Base-by-base conservation (phyloP, 352 stramenopile species). In the Phytophthora ramorum region DNA sequence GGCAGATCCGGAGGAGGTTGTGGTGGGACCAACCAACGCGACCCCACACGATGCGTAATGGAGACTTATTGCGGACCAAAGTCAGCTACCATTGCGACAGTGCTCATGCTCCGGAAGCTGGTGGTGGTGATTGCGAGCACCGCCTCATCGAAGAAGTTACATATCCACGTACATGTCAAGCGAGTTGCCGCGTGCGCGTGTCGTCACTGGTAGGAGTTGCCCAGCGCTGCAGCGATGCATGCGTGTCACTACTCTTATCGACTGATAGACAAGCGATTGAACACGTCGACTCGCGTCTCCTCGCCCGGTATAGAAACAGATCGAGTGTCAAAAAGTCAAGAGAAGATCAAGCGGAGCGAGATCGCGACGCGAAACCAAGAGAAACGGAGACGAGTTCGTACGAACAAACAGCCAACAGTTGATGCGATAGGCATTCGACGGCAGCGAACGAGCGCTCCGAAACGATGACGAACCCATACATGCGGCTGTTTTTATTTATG, bases 1-100 rank as follows among this genome's bases (percentile, higher is more conserved):
- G 34, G 38, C 85, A 47, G 83, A 93, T 32, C 68, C 81, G 7
- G 83, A 91, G 30, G 81, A 91, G 30, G 75, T 92, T 41, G 63
- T 81, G 43, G 78, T 89, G 28, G 79, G 84, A 16, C 64, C 76
- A 6, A 65, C 79, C 8, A 78, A 87, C 19, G 58, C 63, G 10
- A 70, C 77, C 24, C 49, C 64, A 8, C 69, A 75, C 47, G 72
- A 74, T 52, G 67, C 79, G 28, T 86, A 83, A 51, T 44, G 30
- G 22, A 10, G 40, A 19, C 28, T 44, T 28, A 19, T 30, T 17
- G 44, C 17, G 16, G 32, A 30, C 34, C 9, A 22, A 48, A 55
- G 20, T 38, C 38, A 55, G 19, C 38, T 41, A 20, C 38, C 32
- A 58, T 32, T 49, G 6, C 16, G 50, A 49, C 22, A n/a, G 26